A percentile compares a stretch with the other conserved stretches of the same genome.
Conservation (phyloP, 129 eudicot species). For the Deinandra increscens region DNA sequence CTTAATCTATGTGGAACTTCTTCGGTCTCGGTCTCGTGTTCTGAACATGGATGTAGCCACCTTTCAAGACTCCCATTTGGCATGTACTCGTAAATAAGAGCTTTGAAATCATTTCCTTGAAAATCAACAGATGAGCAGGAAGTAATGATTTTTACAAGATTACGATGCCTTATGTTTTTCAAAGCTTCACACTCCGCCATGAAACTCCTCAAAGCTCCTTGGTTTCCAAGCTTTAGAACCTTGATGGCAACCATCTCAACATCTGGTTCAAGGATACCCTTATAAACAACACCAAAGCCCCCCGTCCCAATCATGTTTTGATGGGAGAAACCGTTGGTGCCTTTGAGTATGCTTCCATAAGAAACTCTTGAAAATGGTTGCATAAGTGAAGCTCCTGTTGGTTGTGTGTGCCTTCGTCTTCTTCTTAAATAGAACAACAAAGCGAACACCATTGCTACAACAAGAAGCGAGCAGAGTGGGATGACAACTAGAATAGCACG, state of each 20-base stretch:
- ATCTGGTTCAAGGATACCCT: conserved; percentile 27
- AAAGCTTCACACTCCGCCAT: conserved; percentile 39
- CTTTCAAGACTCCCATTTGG: conserved; percentile 39
- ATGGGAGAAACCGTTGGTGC: conserved; percentile 30
- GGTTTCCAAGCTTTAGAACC: conserved; percentile 31
- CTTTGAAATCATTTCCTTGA: conserved; percentile 41
- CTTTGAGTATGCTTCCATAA: conserved; percentile 33
- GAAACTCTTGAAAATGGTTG: conserved; percentile 27
- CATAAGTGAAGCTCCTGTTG: background rate
- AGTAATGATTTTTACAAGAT: conserved; percentile 37
- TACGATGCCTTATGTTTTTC: conserved; percentile 38
- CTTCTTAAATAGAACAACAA: conserved; percentile 13
- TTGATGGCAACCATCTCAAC: conserved; percentile 31
- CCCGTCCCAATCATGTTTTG: conserved; percentile 34
- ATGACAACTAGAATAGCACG: conserved; percentile 23
- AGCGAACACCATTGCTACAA: conserved; percentile 9
- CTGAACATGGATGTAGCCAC: conserved; percentile 35
- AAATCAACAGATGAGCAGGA: conserved; percentile 37
- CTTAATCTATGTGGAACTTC: conserved; percentile 17
- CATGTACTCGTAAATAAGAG: conserved; percentile 39
- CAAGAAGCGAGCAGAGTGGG: conserved; percentile 17
- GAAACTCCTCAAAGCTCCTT: conserved; percentile 37
- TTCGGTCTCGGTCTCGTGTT: conserved; percentile 5
- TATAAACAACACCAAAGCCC: conserved; percentile 34
- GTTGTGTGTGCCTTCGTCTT: conserved; percentile 1